Percentiles rank a stretch among this genome's conserved stretches.
These are phyloP conservation scores for Tilletia indica DNA, from an alignment of 1,284 basidiomycete species.

Conservation along the genomic window DNA sequence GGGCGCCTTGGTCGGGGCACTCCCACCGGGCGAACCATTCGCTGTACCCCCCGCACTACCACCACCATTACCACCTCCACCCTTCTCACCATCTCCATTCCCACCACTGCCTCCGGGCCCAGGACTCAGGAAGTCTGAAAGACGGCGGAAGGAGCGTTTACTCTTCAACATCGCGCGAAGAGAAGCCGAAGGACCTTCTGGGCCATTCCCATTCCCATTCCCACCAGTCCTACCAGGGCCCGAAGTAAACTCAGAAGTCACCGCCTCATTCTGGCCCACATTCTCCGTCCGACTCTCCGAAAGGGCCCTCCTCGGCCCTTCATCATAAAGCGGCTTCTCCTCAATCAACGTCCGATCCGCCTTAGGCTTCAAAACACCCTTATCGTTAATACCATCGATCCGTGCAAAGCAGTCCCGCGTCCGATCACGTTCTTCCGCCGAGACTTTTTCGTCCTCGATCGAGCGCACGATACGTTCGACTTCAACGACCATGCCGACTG, in stretches of 20 bases:
- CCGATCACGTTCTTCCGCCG: conserved; percentile 89
- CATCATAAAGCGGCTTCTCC: conserved; percentile 66
- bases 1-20: conserved; percentile 43
- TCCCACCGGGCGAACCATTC: conserved; percentile 14
- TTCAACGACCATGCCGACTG: conserved; percentile 91
- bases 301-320: conserved; percentile 40
- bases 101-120: neutral
- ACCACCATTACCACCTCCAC: too few species aligned
- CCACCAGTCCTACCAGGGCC: neutral
- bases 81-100: neutral
- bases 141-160: conserved; percentile 45
- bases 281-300: conserved; percentile 32
- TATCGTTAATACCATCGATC: conserved; percentile 74
- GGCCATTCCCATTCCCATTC: conserved; percentile 22
- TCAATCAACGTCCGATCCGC: conserved; percentile 80
- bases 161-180: conserved; percentile 38
- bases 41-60: neutral
- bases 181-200: conserved; percentile 21
- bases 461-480: conserved; percentile 91
- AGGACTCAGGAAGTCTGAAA: conserved; percentile 31
- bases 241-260: neutral
- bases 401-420: conserved; percentile 90
- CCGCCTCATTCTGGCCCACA: neutral
- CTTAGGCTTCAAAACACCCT: conserved; percentile 75
- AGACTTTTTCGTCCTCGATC: conserved; percentile 96